Conservation (phyloP, 2,329 filamentous ascomycete species). For the Apiospora arundinis region DNA sequence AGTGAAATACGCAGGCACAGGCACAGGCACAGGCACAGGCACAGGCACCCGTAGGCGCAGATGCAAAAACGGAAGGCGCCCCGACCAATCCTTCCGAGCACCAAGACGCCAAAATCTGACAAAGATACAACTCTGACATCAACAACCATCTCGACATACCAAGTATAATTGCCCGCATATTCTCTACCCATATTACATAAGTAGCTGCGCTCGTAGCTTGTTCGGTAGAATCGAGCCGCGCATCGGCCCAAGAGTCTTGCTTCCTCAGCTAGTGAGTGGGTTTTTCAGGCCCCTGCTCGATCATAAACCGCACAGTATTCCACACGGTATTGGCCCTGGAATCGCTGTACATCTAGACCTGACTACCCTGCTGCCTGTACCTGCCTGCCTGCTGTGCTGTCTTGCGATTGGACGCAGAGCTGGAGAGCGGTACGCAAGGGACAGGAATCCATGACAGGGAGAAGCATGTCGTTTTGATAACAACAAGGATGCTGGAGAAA, state of each 20-base stretch:
- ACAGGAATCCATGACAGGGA: not conserved
- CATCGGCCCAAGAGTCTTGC: not conserved
- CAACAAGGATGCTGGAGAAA: not conserved
- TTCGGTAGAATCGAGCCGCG: not conserved
- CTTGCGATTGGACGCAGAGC: not conserved
- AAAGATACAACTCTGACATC: conserved; percentile 6
- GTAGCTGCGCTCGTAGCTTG: not conserved
- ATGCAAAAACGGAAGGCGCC: not conserved
- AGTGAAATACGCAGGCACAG: too few relatives aligned
- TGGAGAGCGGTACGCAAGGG: not conserved
- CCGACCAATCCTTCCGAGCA: not conserved
- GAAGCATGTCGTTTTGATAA: not conserved
- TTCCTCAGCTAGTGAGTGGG: not conserved
- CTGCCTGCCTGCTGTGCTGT: not conserved
- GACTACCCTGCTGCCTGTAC: too few relatives aligned
- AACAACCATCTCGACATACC: not conserved
- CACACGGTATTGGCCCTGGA: not conserved
- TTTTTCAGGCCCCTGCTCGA: not conserved
- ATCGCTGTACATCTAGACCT: too few relatives aligned
- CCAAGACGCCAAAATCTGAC: conserved; percentile 16
- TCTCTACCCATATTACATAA: not conserved
- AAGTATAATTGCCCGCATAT: not conserved
- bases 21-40: too few relatives aligned
- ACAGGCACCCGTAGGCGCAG: not conserved
- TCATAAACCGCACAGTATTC: not conserved